Evolutionary conservation across 768 basidiomycete species (phyloP), one percentile per base, ranked within the genome.

Genomic region (Chiua virens): DNA sequence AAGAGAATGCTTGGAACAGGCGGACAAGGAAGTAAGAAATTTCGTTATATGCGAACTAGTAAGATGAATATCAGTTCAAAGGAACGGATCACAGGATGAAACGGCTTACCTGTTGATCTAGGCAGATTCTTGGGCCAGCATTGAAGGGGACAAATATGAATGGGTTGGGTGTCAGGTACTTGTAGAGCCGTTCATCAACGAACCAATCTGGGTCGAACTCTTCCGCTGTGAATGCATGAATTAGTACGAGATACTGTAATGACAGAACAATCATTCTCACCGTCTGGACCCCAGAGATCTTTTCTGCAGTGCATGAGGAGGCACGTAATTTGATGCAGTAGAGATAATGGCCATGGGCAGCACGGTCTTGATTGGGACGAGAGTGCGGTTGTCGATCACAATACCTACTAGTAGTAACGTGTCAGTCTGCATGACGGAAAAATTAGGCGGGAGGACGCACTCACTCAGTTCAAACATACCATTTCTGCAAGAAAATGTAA

Each of bases 131-230:
- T 0, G 72, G 72, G 0, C 72, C 73, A 5, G 72, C 72, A 34
- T 72, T 74, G 59, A 75, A 75, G 1, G 73, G 74, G 8, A 70
- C 49, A 63, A 78, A 78, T 42, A 78, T 77, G 67, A 73, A 77
- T 0, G 83, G 82, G 55, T 83, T 82, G 8, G 76, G 73, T 0
- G 72, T 76, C 53, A 82, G 61, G 55, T 85, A 82, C 54, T 79
- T 82, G 5, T 74, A 70, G 37, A 83, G 47, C 4, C 85, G 73
- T 25, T 79, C 78, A 53, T 87, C 85, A 35, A 87, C 62, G 74
- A 85, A 87, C 1, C 85, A 74, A 52, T 85, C 80, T 0, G 86
- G 86, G 59, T 87, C 85, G 55, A 86, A 88, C 50, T 68, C 56
- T 3, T 76, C 62, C n/a, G 83, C 82, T 83, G 25, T 42, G 18